Evolutionary conservation across 208 protist species (phyloP), one percentile per base, ranked within the genome.

Genomic region (Trichomonas vaginalis): DNA sequence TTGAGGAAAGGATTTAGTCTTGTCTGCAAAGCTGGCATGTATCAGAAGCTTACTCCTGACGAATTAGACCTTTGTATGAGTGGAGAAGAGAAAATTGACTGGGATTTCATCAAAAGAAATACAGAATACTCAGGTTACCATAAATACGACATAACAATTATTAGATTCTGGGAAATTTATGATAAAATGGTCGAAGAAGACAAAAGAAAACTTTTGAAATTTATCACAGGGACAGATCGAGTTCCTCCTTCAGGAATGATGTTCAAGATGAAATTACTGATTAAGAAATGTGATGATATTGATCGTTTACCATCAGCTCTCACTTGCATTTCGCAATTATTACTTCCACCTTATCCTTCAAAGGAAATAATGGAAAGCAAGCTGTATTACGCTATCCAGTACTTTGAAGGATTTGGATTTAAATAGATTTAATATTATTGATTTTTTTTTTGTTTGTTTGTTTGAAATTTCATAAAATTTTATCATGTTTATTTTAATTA

Each of bases 261-360:
- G 21, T 39, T 47, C 35, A n/a, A n/a, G n/a, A 6, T 95, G 21
- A 61, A 70, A 23, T 23, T 96, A 15, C 23, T 45, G 0, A 97
- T 97, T 39, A 35, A 95, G 42, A 21, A 80, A 79, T 32, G 95
- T 8, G 83, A 96, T 46, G 95, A 96, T 42, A 82, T 90, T 17
- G 47, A 80, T 37, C 35, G 97, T 12, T 96, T 98, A 23, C 98
- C 98, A 21, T 98, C 97, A 3, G 96, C 97, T 17, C 98, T 98
- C 86, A 98, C 98, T 0, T 98, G 98, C 96, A 98, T 98, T 97
- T 98, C 98, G 96, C 95, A 96, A 37, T 96, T 98, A 27, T 96
- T 98, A 56, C 95, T 98, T 15, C 98, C 98, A 37, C 97, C 98
- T 87, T 98, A 98, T 96, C n/a, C 48, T 0, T 96, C 39, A 9